Conservation (phyloP, 352 stramenopile genomes). For the Pythium folliculosum region DNA sequence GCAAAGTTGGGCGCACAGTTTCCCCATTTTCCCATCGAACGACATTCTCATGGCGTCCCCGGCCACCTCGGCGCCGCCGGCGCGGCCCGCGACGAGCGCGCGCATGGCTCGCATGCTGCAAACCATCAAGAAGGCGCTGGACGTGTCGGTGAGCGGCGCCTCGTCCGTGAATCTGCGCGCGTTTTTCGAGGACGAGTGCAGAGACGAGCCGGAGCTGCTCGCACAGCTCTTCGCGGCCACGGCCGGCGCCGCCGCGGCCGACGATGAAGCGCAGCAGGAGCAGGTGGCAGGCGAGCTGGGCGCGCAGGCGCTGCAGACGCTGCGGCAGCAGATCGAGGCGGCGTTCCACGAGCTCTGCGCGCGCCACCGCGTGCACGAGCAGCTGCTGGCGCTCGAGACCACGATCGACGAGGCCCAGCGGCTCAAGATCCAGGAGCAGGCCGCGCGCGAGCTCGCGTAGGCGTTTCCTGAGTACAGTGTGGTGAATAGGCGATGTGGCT, state of each 20-base stretch:
- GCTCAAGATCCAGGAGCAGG: slow-evolving; percentile 36
- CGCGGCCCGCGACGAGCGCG: slow-evolving; percentile 28
- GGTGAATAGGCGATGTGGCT: too few species aligned
- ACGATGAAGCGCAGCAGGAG: slow-evolving; percentile 28
- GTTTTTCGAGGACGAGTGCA: slow-evolving; percentile 55
- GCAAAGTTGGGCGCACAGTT: too few species aligned
- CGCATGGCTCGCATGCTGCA: slow-evolving; percentile 61
- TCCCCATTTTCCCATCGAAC: too few species aligned
- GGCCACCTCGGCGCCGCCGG: slow-evolving; percentile 6
- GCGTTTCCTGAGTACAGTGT: too few species aligned
- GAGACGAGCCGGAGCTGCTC: slow-evolving; percentile 51
- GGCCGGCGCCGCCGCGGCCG: not conserved
- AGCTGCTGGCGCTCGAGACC: slow-evolving; percentile 53
- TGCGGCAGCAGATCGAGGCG: slow-evolving; percentile 55
- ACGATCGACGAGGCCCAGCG: slow-evolving; percentile 49
- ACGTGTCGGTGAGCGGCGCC: slow-evolving; percentile 55
- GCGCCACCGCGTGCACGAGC: slow-evolving; percentile 46
- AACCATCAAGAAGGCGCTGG: slow-evolving; percentile 67
- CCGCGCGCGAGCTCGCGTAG: slow-evolving; percentile 30
- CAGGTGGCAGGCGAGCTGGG: slow-evolving; percentile 46
- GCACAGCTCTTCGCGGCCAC: slow-evolving; percentile 44
- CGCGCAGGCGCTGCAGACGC: slow-evolving; percentile 50
- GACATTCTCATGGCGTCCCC: too few species aligned
- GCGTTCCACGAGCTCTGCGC: slow-evolving; percentile 57
- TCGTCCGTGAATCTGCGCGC: slow-evolving; percentile 48